These are phyloP conservation scores for Teratosphaeria pseudoeucalypti DNA, from an alignment of 2,329 filamentous ascomycete genomes.

Conservation along the genomic window DNA sequence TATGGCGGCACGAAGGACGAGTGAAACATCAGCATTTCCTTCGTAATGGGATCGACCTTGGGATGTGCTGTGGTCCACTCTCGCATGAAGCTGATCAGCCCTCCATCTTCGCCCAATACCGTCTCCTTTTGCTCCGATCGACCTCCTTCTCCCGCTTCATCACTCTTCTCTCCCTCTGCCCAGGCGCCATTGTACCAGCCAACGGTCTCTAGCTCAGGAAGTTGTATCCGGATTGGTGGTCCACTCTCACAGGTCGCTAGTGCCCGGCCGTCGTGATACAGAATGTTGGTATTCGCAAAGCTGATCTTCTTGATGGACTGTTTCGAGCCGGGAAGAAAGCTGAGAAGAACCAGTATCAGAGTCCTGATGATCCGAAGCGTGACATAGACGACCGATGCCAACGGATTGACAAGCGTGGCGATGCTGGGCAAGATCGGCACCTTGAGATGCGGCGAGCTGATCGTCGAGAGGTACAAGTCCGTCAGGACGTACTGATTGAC, in stretches of 20 bases:
- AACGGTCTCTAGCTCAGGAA: slow-evolving; percentile 56
- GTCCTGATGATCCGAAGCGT: slow-evolving; percentile 46
- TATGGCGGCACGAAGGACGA: slow-evolving; percentile 55
- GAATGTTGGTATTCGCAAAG: slow-evolving; percentile 56
- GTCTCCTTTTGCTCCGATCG: slow-evolving; percentile 5
- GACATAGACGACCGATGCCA: slow-evolving; percentile 44
- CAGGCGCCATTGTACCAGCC: slow-evolving; percentile 57
- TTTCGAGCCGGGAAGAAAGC: slow-evolving; percentile 46
- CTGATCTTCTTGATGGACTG: slow-evolving; percentile 56
- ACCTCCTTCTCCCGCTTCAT: slow-evolving; percentile 2
- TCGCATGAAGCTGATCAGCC: slow-evolving; percentile 50
- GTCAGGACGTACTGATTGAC: slow-evolving; percentile 61
- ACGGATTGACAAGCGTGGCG: slow-evolving; percentile 51
- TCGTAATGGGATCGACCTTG: slow-evolving; percentile 53
- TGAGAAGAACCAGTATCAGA: slow-evolving; percentile 47
- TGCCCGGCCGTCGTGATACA: slow-evolving; percentile 59
- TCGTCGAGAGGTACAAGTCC: slow-evolving; percentile 50
- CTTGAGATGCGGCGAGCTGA: slow-evolving; percentile 36
- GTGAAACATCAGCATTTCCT: slow-evolving; percentile 59
- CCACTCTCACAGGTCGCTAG: slow-evolving; percentile 63
- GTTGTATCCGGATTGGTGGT: slow-evolving; percentile 53
- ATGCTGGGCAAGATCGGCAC: slow-evolving; percentile 58
- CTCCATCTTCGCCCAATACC: slow-evolving; percentile 26
- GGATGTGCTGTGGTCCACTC: slow-evolving; percentile 65
- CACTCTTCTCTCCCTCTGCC: slow-evolving; percentile 40